phyloP scores from a whole-genome alignment of 2,329 filamentous ascomycete species.

The Phialocephala subalpina region DNA sequence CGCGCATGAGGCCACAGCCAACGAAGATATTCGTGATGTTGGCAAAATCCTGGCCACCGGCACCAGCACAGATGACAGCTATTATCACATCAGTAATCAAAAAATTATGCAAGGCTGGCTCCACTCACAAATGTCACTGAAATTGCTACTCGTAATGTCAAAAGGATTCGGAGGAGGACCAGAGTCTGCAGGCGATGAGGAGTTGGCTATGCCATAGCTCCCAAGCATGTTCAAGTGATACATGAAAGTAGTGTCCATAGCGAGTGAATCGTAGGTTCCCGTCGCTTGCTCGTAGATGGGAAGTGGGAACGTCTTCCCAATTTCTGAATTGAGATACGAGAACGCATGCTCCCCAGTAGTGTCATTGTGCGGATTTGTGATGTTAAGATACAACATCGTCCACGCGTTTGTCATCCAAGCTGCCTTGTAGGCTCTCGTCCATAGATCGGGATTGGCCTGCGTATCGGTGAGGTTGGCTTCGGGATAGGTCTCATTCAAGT shows the following conservation, averaged over 20 bases:
- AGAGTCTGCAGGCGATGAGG: slow-evolving; percentile 13
- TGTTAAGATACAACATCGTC: slow-evolving; percentile 45
- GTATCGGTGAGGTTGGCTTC: slow-evolving; percentile 41
- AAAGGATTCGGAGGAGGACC: slow-evolving; percentile 44
- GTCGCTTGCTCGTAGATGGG: not conserved
- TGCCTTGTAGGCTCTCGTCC: slow-evolving; percentile 51
- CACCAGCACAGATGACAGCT: slow-evolving; percentile 43
- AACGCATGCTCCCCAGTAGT: slow-evolving; percentile 36
- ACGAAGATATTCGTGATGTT: slow-evolving; percentile 53
- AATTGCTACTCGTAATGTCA: slow-evolving; percentile 39
- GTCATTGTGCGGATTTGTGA: slow-evolving; percentile 21
- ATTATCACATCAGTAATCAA: slow-evolving; percentile 14
- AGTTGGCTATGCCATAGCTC: slow-evolving; percentile 4
- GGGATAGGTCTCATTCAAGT: slow-evolving; percentile 48
- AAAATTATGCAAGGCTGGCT: not conserved
- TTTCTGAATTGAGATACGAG: slow-evolving; percentile 48
- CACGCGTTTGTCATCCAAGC: slow-evolving; percentile 52
- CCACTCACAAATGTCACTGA: slow-evolving; percentile 36
- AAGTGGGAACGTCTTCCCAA: slow-evolving; percentile 47
- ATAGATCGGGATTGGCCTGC: slow-evolving; percentile 48
- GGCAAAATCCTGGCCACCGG: slow-evolving; percentile 42
- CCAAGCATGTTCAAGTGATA: slow-evolving; percentile 21
- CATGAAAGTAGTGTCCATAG: slow-evolving; percentile 17
- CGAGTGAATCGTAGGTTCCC: slow-evolving; percentile 15
- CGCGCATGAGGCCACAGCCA: slow-evolving; percentile 50